phyloP scores from a whole-genome alignment of 306 rosid genomes.

The Canavalia ensiformis region DNA sequence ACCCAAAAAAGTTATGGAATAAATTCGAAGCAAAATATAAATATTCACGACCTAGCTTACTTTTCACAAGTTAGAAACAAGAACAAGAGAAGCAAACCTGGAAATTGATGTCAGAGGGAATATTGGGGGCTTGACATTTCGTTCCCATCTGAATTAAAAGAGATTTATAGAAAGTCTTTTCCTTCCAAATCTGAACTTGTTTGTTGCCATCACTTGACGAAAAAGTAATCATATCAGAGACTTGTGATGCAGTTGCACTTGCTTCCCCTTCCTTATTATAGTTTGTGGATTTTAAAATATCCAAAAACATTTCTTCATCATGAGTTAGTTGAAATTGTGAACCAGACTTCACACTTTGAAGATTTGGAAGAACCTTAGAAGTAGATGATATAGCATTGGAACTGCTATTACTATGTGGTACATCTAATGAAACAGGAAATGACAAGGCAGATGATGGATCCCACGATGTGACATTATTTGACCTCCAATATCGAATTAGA shows the following conservation, averaged over 20 bases:
- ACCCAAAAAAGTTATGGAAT: too few relatives aligned
- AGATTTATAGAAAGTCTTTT: background rate
- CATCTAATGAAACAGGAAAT: background rate
- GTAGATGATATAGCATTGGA: background rate
- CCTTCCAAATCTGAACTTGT: background rate
- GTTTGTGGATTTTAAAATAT: background rate
- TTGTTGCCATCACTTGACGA: background rate
- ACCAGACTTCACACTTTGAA: background rate
- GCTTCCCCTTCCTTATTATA: background rate
- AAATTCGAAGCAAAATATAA: background rate
- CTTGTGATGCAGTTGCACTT: background rate
- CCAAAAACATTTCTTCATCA: background rate
- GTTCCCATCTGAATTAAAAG: conserved; percentile 35
- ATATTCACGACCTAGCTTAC: background rate
- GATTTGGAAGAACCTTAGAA: background rate
- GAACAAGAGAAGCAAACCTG: conserved; percentile 4
- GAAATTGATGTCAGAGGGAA: background rate
- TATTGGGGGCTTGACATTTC: background rate
- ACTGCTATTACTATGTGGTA: background rate
- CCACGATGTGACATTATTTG: background rate
- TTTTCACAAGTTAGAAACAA: too few relatives aligned
- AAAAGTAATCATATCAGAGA: background rate
- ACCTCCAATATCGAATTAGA: conserved; percentile 48
- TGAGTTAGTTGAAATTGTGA: background rate
- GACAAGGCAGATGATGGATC: background rate